Evolutionary conservation across 2,329 filamentous ascomycete species (phyloP), one percentile per base, ranked within the genome.

Genomic region (Exophiala lecanii-corni): DNA sequence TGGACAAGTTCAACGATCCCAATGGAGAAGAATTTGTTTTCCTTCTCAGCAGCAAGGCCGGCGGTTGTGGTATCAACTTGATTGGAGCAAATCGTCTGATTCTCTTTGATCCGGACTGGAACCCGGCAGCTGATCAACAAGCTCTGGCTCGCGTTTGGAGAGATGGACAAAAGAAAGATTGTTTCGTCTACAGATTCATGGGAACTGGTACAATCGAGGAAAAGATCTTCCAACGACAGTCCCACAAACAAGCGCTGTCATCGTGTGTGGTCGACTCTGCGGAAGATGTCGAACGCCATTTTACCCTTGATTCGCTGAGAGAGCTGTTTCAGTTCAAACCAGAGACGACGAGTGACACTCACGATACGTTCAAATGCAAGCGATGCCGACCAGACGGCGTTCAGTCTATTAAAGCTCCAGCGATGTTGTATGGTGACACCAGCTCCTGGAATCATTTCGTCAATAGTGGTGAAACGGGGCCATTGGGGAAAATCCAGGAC

Each of bases 371-470:
- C 75, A 97, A 95, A 69, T 98, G 92, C 65, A 96, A 95, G 71
- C 75, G 92, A 30, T 98, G 92, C 65, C 86, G 84, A 58, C 82
- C 86, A 1, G 87, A 94, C 57, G 91, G 91, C 1, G 83, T 76
- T 49, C 92, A 98, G 66, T 79, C 78, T 51, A 78, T 96, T 59
- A 97, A 96, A 64, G 88, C 91, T 1, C 86, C 86, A 3, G 92
- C 92, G 1, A 91, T 97, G 83, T 70, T 98, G 47, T 98, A 98
- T 60, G 92, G 92, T 39, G 92, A 98, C 60, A 97, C 92, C 16
- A 97, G 89, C 66, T 91, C 88, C n/a, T 98, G 92, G 92, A 98
- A 98, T 59, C 92, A 98, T 65, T 94, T 96, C 67, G 78, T 84
- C 32, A 96, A 95, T 57, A 78, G 82, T 50, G 79, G 78, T 3